Evolutionary conservation across 139 green algal species (phyloP).

Genomic region (Desmodesmus armatus): DNA sequence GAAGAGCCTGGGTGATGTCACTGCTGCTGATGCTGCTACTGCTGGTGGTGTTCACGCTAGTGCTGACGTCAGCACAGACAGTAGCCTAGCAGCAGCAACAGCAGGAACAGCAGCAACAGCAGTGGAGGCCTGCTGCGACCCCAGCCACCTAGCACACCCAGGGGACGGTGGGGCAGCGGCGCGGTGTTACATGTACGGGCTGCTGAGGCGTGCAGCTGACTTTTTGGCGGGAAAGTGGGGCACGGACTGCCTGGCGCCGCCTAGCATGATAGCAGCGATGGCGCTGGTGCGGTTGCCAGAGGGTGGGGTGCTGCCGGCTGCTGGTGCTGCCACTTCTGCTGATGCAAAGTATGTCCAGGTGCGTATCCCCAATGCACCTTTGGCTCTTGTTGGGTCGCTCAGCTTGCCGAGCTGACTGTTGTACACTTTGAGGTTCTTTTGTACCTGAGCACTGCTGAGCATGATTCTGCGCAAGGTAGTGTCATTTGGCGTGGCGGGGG

Average conservation of each 20-base stretch:
- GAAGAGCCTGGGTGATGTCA: constrained; percentile 13
- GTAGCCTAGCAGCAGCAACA: not conserved
- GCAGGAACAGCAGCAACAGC: constrained; percentile 2
- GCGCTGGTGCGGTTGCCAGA: constrained; percentile 63
- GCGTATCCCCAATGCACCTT: not conserved
- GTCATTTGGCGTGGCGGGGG: too few species aligned
- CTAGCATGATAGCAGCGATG: constrained; percentile 63
- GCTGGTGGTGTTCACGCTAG: not conserved
- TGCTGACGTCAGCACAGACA: not conserved
- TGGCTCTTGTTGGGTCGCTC: too few species aligned
- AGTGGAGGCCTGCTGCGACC: not conserved
- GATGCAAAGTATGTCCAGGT: constrained; percentile 77
- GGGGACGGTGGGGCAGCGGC: constrained; percentile 23
- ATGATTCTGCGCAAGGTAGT: not conserved
- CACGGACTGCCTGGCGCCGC: constrained; percentile 53
- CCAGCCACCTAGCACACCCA: not conserved
- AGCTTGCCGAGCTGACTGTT: too few species aligned
- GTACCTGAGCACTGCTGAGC: not conserved
- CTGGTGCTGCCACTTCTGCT: constrained; percentile 57
- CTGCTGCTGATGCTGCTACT: not conserved
- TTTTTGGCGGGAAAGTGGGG: constrained; percentile 54
- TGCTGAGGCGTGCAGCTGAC: constrained; percentile 56
- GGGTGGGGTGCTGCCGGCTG: not conserved
- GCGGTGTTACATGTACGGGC: constrained; percentile 50
- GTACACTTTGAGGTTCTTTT: too few species aligned